Percentiles rank a stretch among this genome's conserved stretches.
phyloP scores from a whole-genome alignment of 495 filamentous ascomycete species.

The Annulohypoxylon nitens region DNA sequence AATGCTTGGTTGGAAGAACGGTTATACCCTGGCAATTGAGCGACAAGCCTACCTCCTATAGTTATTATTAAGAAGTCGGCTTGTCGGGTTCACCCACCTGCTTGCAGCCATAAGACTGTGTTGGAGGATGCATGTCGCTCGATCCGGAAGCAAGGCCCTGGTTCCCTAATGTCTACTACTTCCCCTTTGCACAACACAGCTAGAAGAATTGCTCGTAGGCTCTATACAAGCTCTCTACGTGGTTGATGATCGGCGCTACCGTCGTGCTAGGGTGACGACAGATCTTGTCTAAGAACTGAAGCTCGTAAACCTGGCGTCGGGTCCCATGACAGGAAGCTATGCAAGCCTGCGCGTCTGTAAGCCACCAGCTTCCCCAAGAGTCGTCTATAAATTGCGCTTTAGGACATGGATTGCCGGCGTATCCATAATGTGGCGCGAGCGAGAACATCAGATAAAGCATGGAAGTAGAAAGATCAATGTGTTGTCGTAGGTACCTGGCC shows the following conservation, averaged over 20 bases:
- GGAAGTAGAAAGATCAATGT: slow-evolving; percentile 28
- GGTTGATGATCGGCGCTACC: slow-evolving; percentile 41
- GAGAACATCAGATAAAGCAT: slow-evolving; percentile 44
- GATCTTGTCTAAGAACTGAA: slow-evolving; percentile 48
- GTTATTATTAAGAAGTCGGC: slow-evolving; percentile 40
- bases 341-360: slow-evolving; percentile 34
- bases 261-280: slow-evolving; percentile 42
- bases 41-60: slow-evolving; percentile 31
- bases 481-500: slow-evolving; percentile 27
- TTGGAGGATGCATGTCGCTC: slow-evolving; percentile 49
- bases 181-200: slow-evolving; percentile 36
- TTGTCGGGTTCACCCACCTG: slow-evolving; percentile 44
- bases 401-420: slow-evolving; percentile 35
- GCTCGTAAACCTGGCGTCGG: slow-evolving; percentile 38
- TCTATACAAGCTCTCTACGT: slow-evolving; percentile 39
- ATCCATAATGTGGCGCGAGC: slow-evolving; percentile 33
- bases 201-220: slow-evolving; percentile 28
- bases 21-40: slow-evolving; percentile 35
- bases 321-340: slow-evolving; percentile 40
- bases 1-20: slow-evolving; percentile 38
- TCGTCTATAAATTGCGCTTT: slow-evolving; percentile 38
- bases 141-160: slow-evolving; percentile 46
- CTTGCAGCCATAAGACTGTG: slow-evolving; percentile 42
- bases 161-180: slow-evolving; percentile 29
- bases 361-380: slow-evolving; percentile 23